Conservation (phyloP, 306 rosid genomes). For the Alnus rubra region DNA sequence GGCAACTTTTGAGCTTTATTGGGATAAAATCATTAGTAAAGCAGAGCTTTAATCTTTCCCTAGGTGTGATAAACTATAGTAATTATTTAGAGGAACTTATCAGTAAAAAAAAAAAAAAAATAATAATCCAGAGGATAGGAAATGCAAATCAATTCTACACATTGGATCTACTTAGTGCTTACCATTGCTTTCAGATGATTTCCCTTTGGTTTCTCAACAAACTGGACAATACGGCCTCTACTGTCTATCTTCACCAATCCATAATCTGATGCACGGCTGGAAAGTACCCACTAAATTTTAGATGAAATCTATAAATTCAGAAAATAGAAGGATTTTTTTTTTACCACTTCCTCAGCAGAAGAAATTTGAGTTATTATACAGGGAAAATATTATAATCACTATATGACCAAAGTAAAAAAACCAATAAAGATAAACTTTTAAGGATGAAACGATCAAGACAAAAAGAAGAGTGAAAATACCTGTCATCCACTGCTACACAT, state of each 20-base stretch:
- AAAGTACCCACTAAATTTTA: slow-evolving; percentile 26
- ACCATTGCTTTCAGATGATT: slow-evolving; percentile 76
- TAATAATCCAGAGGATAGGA: not conserved
- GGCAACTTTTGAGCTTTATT: slow-evolving; percentile 4
- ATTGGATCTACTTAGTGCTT: slow-evolving; percentile 18
- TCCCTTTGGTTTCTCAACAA: slow-evolving; percentile 80
- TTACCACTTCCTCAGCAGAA: not conserved
- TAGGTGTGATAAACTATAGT: slow-evolving; percentile 9
- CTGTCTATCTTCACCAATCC: slow-evolving; percentile 82
- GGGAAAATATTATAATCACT: not conserved
- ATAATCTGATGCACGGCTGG: slow-evolving; percentile 85
- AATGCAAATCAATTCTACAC: slow-evolving; percentile 9
- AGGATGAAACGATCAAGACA: slow-evolving; percentile 1
- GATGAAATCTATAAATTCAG: slow-evolving; percentile 12
- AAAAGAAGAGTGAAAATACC: slow-evolving; percentile 52
- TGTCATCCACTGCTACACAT: slow-evolving; percentile 63
- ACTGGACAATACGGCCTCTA: slow-evolving; percentile 64
- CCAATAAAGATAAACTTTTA: not conserved
- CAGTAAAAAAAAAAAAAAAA: not conserved
- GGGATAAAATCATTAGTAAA: slow-evolving; percentile 5
- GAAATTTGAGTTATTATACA: not conserved
- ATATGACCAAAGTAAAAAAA: slow-evolving; percentile 7
- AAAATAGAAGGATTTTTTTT: not conserved
- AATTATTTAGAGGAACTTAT: not conserved
- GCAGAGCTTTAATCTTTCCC: not conserved